A percentile compares a stretch with the other conserved stretches of the same genome.
phyloP scores from a whole-genome alignment of 129 eudicot species.

The Pittosporum tobira region DNA sequence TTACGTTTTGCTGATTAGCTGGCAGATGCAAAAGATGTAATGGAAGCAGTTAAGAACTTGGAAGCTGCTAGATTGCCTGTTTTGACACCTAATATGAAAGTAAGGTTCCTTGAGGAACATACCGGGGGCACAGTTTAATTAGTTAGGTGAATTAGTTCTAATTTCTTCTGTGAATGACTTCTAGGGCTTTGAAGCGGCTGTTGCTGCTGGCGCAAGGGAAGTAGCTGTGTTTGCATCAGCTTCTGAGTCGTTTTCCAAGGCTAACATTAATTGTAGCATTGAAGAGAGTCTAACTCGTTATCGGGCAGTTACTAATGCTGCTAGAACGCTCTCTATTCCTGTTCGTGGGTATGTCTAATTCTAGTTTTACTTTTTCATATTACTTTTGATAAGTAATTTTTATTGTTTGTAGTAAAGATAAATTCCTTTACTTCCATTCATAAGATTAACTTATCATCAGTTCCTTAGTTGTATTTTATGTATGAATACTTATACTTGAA shows the following conservation, averaged over 20 bases:
- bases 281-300: conserved; percentile 83
- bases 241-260: conserved; percentile 88
- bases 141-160: background rate
- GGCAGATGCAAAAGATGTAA: conserved; percentile 90
- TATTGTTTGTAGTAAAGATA: too few relatives aligned
- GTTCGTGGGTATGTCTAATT: conserved; percentile 67
- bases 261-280: conserved; percentile 79
- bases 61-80: conserved; percentile 78
- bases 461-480: background rate
- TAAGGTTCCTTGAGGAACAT: background rate
- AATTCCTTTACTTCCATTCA: too few relatives aligned
- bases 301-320: conserved; percentile 60
- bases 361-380: too few relatives aligned
- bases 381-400: too few relatives aligned
- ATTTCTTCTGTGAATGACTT: background rate
- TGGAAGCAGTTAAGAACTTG: conserved; percentile 53
- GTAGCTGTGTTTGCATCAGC: conserved; percentile 96
- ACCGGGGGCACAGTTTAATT: background rate
- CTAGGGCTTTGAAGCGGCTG: conserved; percentile 85
- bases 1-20: conserved; percentile 36
- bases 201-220: conserved; percentile 94
- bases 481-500: background rate
- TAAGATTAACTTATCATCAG: too few relatives aligned
- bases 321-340: conserved; percentile 58
- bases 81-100: conserved; percentile 81